Evolutionary conservation across 2,329 filamentous ascomycete species (phyloP), one percentile per base, ranked within the genome.

Genomic region (Trichoderma sp.): DNA sequence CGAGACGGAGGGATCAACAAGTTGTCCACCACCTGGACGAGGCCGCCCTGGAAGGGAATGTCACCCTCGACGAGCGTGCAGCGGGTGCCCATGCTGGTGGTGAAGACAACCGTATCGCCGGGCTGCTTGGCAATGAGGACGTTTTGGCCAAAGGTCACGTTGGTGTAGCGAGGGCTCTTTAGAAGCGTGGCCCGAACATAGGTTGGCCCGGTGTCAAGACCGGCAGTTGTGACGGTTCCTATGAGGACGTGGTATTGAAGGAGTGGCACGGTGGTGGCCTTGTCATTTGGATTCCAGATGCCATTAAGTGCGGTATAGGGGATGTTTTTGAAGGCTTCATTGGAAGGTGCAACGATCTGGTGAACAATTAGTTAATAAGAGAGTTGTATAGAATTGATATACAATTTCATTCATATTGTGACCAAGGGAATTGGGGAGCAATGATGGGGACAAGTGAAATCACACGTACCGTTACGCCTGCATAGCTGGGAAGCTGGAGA

Each of bases 231-330:
- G 13, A 89, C 80, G 15, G 81, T 82, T 58, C 82, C 84, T 60
- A 83, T 80, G 29, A 90, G 78, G 60, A 90, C 83, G 77, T 91
- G 88, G 76, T 91, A 91, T 60, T 83, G 78, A 5, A 91, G 81
- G 35, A 90, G 81, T 37, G 77, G 76, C n/a, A 81, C 76, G 4
- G 81, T 78, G 9, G 86, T 79, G 45, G 79, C 77, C 59, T 77
- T 74, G 71, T 84, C 76, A 5, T 85, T 78, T 9, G 79, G 74
- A 9, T 80, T 76, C 74, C 80, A 84, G n/a, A 85, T 72, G 60
- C 81, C 80, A 29, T 79, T 78, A 42, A 87, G 77, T 10, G 81
- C 79, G n/a, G 82, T 84, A 70, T 82, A 85, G 10, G 81, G 81
- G 60, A 88, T 85, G 63, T 82, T 80, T 19, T 83, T 79, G 77